These are phyloP conservation scores for Arthrobotrys conoides DNA, from an alignment of 2,329 filamentous ascomycete species.

Conservation along the genomic window DNA sequence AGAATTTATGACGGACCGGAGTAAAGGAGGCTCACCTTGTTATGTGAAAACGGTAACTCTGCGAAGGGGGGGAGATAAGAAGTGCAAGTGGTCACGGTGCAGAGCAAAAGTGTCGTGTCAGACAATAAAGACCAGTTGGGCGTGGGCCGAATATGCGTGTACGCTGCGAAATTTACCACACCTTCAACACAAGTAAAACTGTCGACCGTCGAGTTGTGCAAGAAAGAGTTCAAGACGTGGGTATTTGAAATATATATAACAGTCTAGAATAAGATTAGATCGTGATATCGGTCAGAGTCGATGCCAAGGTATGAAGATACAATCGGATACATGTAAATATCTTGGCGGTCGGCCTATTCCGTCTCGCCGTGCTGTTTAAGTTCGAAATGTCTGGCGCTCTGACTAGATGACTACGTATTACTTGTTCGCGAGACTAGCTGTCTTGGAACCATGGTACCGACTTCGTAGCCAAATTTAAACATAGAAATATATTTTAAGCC, in stretches of 20 bases:
- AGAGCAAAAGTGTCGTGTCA: not conserved
- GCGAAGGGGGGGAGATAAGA: not conserved
- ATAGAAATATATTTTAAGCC: not conserved
- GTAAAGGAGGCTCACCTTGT: conserved; percentile 14
- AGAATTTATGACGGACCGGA: not conserved
- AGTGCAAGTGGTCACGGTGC: too few relatives aligned
- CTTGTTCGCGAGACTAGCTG: too few relatives aligned
- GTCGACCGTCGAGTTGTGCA: too few relatives aligned
- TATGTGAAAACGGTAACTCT: not conserved
- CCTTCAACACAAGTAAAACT: not conserved
- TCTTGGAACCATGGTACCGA: not conserved
- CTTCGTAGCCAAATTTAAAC: conserved; percentile 1
- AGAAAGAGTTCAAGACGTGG: not conserved
- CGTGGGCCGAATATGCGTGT: not conserved
- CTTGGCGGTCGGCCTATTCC: not conserved
- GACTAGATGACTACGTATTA: too few relatives aligned
- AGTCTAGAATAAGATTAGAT: not conserved
- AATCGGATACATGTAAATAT: not conserved
- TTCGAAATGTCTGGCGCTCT: too few relatives aligned
- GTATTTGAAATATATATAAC: not conserved
- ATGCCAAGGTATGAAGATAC: not conserved
- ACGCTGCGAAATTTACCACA: conserved; percentile 10
- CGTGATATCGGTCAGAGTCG: not conserved
- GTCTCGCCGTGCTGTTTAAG: not conserved
- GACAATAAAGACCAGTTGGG: not conserved